phyloP scores from a whole-genome alignment of 306 rosid genomes.

The Alnus rubra region DNA sequence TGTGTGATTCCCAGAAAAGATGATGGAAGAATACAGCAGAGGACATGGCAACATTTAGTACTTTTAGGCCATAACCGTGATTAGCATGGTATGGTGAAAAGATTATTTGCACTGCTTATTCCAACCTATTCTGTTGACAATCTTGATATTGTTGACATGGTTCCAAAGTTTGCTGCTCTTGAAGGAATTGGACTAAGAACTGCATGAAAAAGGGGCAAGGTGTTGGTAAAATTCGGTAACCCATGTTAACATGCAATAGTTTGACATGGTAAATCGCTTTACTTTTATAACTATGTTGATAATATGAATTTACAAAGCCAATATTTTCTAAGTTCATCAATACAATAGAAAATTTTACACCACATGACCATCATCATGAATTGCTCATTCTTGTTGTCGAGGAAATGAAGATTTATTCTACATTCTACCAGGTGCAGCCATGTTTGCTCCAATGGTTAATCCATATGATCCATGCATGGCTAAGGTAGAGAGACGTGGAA shows the following conservation, averaged over 20 bases:
- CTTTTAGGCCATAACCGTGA: background rate
- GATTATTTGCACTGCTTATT: background rate
- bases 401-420: background rate
- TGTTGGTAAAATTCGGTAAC: background rate
- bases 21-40: background rate
- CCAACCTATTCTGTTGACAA: background rate
- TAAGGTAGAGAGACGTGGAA: conserved; percentile 71
- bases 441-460: conserved; percentile 96
- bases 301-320: background rate
- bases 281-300: background rate
- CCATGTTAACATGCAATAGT: background rate
- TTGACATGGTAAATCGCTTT: background rate
- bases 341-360: background rate
- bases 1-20: background rate
- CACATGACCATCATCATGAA: background rate
- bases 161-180: background rate
- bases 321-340: background rate
- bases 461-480: conserved; percentile 84
- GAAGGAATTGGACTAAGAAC: background rate
- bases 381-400: background rate
- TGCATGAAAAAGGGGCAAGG: background rate
- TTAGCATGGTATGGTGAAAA: background rate
- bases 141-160: background rate
- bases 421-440: conserved; percentile 71
- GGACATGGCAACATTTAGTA: background rate